Evolutionary conservation across 805 yeast genomes (phyloP), one percentile per base, ranked within the genome.

Genomic region (Kuraishia floccosa): DNA sequence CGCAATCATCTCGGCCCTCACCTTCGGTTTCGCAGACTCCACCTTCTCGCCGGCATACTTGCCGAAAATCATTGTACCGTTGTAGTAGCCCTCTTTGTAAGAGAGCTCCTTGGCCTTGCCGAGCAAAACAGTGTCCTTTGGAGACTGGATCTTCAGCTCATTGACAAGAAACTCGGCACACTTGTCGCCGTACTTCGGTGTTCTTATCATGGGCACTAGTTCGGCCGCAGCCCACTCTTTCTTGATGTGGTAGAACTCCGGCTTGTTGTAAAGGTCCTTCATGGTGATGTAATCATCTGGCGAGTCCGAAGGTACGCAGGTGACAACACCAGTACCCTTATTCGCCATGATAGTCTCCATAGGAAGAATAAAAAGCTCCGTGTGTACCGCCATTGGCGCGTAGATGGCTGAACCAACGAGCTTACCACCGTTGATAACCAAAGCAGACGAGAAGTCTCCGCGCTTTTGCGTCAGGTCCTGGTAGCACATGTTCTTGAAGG

Each of bases 301-400:
- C 35, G 97, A 87, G 58, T 87, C 96, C n/a, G 95, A 79, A 39
- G 97, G 98, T 39, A 87, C 97, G 65, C 96, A 91, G 5, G 97
- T 89, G 35, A 91, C 98, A 28, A 91, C 96, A 65, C 97, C 98
- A 28, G 97, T 91, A 71, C 98, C 98, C 65, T 91, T 91, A 34
- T 76, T 68, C 25, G 94, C 93, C 54, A 89, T 67, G 34, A 91
- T 89, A 24, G 96, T 85, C 58, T 89, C 97, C 98, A 91, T 91
- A 44, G 98, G 98, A 42, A 91, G 69, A 35, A 91, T 80, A 47
- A 91, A 70, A 41, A 91, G 63, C 43, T 77, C 72, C 32, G 72
- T 62, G 53, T 75, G 63, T 15, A 65, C 66, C 9, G 96, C 72
- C 43, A 81, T 62, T 33, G 97, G 97, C 22, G 97, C 93, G 42